These are phyloP conservation scores for Gynostemma pentaphyllum DNA, from an alignment of 306 rosid genomes.

Conservation along the genomic window DNA sequence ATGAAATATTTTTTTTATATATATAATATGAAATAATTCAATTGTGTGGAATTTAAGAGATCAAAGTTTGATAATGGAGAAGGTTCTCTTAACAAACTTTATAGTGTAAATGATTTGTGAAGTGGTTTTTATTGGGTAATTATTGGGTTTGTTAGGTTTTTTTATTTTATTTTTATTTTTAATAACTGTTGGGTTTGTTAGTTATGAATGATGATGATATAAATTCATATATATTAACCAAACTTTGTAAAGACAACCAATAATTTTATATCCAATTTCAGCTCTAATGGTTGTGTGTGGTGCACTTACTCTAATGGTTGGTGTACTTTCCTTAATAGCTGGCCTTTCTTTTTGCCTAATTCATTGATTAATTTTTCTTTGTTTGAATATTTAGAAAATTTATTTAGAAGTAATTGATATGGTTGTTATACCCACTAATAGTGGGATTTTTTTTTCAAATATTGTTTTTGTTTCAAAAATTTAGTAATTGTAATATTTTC, in stretches of 20 bases:
- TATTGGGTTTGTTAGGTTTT: conserved; percentile 6
- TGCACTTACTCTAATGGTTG: conserved; percentile 1
- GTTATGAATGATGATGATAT: too few relatives aligned
- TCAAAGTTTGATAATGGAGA: neutral
- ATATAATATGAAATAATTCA: too few relatives aligned
- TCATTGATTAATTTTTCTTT: neutral
- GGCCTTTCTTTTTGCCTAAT: conserved; percentile 1
- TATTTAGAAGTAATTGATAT: too few relatives aligned
- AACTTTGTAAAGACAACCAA: neutral
- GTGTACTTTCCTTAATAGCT: neutral
- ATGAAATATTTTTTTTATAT: too few relatives aligned
- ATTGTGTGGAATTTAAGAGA: too few relatives aligned
- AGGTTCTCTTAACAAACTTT: neutral
- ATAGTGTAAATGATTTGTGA: neutral
- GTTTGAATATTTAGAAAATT: too few relatives aligned
- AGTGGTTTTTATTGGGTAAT: neutral
- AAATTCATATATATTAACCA: conserved; percentile 7
- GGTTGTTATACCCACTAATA: too few relatives aligned
- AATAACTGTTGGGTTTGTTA: conserved; percentile 4
- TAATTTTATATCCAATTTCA: neutral
- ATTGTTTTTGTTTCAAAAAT: too few relatives aligned
- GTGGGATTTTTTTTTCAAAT: too few relatives aligned
- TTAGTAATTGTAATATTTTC: too few relatives aligned
- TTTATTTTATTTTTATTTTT: too few relatives aligned
- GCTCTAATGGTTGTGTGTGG: conserved; percentile 1